phyloP scores from a whole-genome alignment of 805 yeast species.

The Metschnikowia borealis region DNA sequence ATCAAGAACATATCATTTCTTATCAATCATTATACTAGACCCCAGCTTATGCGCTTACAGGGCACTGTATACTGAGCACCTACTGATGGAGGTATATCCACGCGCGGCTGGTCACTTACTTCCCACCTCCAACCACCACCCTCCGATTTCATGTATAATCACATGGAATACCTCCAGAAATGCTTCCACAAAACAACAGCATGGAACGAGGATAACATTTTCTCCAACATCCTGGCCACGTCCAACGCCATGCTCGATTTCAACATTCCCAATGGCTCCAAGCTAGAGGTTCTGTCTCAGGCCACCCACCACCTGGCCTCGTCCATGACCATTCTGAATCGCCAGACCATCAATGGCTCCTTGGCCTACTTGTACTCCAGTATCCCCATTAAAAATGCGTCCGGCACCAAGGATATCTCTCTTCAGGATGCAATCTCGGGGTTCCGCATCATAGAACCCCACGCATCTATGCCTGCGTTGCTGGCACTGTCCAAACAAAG shows the following conservation, averaged over 20 bases:
- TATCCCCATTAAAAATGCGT: conserved; percentile 47
- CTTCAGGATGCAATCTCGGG: conserved; percentile 70
- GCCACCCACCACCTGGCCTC: conserved; percentile 69
- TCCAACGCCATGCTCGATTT: conserved; percentile 70
- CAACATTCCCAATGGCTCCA: conserved; percentile 61
- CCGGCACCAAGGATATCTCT: conserved; percentile 48
- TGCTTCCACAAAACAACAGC: conserved; percentile 65
- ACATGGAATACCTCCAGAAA: conserved; percentile 81
- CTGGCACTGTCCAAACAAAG: background rate
- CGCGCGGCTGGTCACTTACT: conserved; percentile 1
- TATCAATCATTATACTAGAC: no score
- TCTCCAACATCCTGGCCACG: conserved; percentile 70
- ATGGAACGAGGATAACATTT: conserved; percentile 79
- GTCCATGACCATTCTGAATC: conserved; percentile 63
- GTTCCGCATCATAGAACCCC: conserved; percentile 54
- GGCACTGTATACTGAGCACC: background rate
- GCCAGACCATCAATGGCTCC: conserved; percentile 70
- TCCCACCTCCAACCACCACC: background rate
- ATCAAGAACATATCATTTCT: no score
- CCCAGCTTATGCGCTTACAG: no score
- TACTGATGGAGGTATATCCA: background rate
- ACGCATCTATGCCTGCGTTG: conserved; percentile 9
- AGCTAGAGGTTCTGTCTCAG: conserved; percentile 64
- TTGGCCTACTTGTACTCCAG: conserved; percentile 77
- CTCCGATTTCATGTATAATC: conserved; percentile 53